Evolutionary conservation across 2,329 filamentous ascomycete genomes (phyloP).

Genomic region (Xylaria sp.): DNA sequence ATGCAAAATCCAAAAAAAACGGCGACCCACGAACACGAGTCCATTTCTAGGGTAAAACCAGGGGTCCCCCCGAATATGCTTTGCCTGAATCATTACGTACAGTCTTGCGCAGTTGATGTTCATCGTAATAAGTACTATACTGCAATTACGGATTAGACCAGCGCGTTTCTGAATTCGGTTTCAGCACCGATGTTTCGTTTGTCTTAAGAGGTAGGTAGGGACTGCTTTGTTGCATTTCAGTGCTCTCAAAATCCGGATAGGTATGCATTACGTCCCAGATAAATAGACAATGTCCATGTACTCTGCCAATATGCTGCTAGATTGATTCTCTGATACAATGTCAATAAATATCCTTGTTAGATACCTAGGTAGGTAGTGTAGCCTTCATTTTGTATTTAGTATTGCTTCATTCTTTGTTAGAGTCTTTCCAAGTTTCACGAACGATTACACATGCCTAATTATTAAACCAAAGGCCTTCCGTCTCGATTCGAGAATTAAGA

Average conservation of each 20-base stretch:
- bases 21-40: conserved; percentile 30
- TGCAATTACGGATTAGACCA: conserved; percentile 24
- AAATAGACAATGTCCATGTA: neutral
- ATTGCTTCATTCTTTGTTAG: neutral
- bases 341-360: neutral
- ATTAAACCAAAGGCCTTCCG: neutral
- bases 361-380: neutral
- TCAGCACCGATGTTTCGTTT: neutral
- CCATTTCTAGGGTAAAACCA: conserved; percentile 19
- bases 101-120: conserved; percentile 27
- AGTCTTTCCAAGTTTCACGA: conserved; percentile 10
- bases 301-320: neutral
- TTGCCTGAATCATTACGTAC: conserved; percentile 17
- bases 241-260: neutral
- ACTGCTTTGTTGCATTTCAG: neutral
- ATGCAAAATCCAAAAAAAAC: conserved; percentile 21
- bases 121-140: conserved; percentile 26
- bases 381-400: conserved; percentile 8
- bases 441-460: neutral
- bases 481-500: conserved; percentile 13
- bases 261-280: neutral
- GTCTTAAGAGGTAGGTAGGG: neutral
- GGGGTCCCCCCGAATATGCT: conserved; percentile 9
- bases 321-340: neutral
- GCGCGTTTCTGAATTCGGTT: conserved; percentile 4